Conservation (phyloP, 768 basidiomycete species). For the Tephrocybe sp. region DNA sequence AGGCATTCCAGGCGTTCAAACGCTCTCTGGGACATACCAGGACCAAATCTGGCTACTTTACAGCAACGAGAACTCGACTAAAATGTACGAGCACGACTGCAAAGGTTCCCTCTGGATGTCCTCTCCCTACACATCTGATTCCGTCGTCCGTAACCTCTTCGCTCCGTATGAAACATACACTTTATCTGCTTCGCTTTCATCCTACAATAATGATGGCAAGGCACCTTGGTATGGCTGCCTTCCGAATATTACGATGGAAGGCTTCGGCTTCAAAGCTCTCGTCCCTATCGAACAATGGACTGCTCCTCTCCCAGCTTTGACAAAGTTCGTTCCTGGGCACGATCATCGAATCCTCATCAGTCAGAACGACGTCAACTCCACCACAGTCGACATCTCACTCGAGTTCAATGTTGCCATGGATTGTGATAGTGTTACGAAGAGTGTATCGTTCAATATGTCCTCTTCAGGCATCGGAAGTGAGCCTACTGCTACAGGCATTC, state of each 20-base stretch:
- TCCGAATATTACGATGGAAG: constrained; percentile 58
- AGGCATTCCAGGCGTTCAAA: constrained; percentile 59
- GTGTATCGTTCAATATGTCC: constrained; percentile 67
- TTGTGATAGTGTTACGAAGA: constrained; percentile 64
- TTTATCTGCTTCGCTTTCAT: constrained; percentile 62
- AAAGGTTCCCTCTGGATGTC: constrained; percentile 65
- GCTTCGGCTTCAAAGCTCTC: constrained; percentile 80
- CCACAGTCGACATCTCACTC: constrained; percentile 64
- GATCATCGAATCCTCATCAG: constrained; percentile 67
- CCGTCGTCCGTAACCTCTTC: constrained; percentile 69
- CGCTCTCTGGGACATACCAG: constrained; percentile 54
- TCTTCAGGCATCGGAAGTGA: constrained; percentile 60
- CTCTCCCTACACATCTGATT: constrained; percentile 68
- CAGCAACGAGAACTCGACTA: constrained; percentile 80
- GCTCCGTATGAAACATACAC: constrained; percentile 81
- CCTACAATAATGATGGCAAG: constrained; percentile 56
- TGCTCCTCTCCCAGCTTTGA: constrained; percentile 68
- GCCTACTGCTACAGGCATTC: constrained; percentile 51
- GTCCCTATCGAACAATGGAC: constrained; percentile 73
- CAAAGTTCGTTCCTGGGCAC: constrained; percentile 83
- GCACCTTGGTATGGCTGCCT: constrained; percentile 81
- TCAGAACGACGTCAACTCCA: constrained; percentile 47
- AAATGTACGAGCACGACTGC: constrained; percentile 66
- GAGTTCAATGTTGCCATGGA: constrained; percentile 82
- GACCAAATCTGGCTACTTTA: constrained; percentile 84